Percentiles rank a stretch among this genome's conserved stretches.
Evolutionary conservation across 306 rosid species (phyloP).

Genomic region (Fragaria iinumae): DNA sequence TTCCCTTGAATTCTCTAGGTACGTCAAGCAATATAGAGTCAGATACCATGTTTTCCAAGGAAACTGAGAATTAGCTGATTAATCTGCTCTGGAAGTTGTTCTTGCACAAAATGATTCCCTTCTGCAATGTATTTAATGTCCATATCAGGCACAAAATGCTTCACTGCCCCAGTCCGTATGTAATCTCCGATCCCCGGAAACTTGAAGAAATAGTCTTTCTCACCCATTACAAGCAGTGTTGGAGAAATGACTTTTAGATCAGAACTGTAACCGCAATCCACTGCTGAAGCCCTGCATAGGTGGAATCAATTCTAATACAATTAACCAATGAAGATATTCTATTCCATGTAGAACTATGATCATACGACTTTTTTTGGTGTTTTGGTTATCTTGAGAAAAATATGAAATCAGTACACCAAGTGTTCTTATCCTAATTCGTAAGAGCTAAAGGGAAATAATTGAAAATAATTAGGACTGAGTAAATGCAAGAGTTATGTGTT

Average conservation of each 20-base stretch:
- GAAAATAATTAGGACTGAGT: background rate
- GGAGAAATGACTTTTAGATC: conserved; percentile 44
- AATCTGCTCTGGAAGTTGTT: conserved; percentile 55
- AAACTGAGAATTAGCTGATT: conserved; percentile 47
- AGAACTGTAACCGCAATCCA: conserved; percentile 30
- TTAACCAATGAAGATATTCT: background rate
- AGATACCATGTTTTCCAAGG: conserved; percentile 34
- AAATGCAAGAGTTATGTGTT: background rate
- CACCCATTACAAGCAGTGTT: conserved; percentile 51
- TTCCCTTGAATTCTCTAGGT: background rate
- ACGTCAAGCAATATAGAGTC: background rate
- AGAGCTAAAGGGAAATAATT: too few species aligned
- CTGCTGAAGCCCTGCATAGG: conserved; percentile 17
- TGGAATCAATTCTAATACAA: background rate
- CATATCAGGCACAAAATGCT: conserved; percentile 48
- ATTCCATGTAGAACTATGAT: background rate
- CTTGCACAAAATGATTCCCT: conserved; percentile 56
- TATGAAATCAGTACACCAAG: background rate
- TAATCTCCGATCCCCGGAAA: conserved; percentile 43
- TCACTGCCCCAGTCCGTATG: conserved; percentile 37
- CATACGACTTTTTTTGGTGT: too few species aligned
- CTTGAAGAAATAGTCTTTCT: conserved; percentile 44
- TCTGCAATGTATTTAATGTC: conserved; percentile 39
- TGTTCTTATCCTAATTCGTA: too few species aligned
- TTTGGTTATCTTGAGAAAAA: background rate